Base-by-base conservation (phyloP, 495 filamentous ascomycete species). In the Penicillium nucicola region DNA sequence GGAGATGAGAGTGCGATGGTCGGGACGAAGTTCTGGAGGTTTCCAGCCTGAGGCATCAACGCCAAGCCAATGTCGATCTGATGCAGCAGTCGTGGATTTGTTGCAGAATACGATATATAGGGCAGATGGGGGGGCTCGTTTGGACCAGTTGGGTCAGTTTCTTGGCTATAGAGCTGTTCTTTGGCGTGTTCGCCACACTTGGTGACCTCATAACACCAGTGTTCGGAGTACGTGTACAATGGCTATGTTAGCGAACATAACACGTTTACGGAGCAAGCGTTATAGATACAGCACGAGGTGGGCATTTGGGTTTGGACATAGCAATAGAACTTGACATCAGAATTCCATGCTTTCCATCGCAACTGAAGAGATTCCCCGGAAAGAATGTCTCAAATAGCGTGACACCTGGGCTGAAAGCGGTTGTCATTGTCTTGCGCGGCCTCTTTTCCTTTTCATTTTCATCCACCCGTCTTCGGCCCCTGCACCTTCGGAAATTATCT, bases 391-490 rank as follows among this genome's bases (percentile, higher is more conserved):
- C 31, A 45, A 52, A 53, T 46, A 33, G 40, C 41, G 59, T 65
- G 51, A 57, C 58, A 62, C 53, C 40, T 17, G 11, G 60, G 59
- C 56, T 63, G 53, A 57, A 55, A 55, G 59, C 60, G 62, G 58
- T 58, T 52, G 55, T 56, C 57, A 55, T 55, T 45, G 50, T 49
- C 43, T 65, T 62, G 61, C 61, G 58, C 52, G 58, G 55, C 61
- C 47, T 52, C 19, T 52, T 30, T 25, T 40, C 34, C 35, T 41
- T 52, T 50, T 15, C 36, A 39, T 15, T 41, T 32, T 46, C 22
- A 31, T 32, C 36, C 46, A 14, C n/a, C 30, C 20, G 15, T 22
- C 18, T 48, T 35, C 25, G 25, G 25, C 42, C 46, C 38, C 28
- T 34, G 18, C 31, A 38, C n/a, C 20, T 45, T 45, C 33, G 23